Base-by-base conservation (phyloP, 169 alveolate species). In the Amoebophrya sp. region DNA sequence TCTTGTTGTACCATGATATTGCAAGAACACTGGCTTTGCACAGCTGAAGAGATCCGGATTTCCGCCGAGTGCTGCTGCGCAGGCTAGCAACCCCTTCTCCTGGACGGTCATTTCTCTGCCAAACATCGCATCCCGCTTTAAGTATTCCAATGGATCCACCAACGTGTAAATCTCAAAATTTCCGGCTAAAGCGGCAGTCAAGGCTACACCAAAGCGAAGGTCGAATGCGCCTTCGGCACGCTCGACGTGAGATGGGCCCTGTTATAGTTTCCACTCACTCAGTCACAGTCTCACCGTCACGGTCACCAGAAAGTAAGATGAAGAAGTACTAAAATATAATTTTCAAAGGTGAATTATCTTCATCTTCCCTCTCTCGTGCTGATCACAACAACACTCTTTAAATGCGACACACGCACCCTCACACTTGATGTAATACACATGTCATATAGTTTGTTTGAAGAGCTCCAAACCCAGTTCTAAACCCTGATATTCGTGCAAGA, bases 141-240 rank as follows among this genome's bases (percentile, higher is more conserved):
- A 29, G 83, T 65, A 65, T 36, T 65, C 83, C 36, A 0, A 1
- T 6, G 83, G 83, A 36, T 65, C 83, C 39, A 65, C 33, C 83
- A 65, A 36, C 2, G 83, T 0, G 83, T 65, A 65, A 36, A 65
- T 26, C 26, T 65, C 83, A 10, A 6, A 26, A 36, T 65, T 65
- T 6, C 83, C 83, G 2, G 36, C 1, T 65, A 65, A 1, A 10
- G 33, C 83, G 38, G 83, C 83, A 10, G n/a, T 36, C 83, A 65
- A 26, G 83, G 36, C 83, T 6, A 65, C 83, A 29, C 39, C 83
- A 36, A 65, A 0, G 38, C 83, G 83, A 29, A 65, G 83, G 83
- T 65, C 83, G 83, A 65, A 65, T 29, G 83, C 2, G 38, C 83
- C 83, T 36, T 65, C 83, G 36, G 83, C 83, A 10, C 83, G 83